Conservation (phyloP, 129 eudicot species). For the Tanacetum coccineum region DNA sequence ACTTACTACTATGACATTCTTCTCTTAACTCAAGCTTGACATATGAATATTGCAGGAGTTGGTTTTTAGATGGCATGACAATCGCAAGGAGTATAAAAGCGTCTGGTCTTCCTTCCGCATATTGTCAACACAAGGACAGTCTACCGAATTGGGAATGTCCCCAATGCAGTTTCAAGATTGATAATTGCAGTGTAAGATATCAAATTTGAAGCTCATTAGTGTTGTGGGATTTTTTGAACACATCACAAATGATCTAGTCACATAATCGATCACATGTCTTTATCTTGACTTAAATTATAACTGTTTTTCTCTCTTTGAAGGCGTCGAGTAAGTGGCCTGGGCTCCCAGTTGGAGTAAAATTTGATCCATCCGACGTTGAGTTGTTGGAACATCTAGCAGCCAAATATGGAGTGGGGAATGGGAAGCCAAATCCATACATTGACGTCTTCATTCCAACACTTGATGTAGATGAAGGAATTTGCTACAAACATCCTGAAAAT, state of each 20-base stretch:
- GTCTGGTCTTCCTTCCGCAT: slow-evolving; percentile 36
- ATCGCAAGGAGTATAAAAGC: slow-evolving; percentile 71
- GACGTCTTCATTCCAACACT: slow-evolving; percentile 83
- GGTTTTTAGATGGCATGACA: slow-evolving; percentile 58
- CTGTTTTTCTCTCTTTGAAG: slow-evolving; percentile 34
- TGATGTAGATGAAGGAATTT: slow-evolving; percentile 61
- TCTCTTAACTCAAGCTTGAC: slow-evolving; percentile 13
- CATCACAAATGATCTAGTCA: neutral
- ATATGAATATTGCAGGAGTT: slow-evolving; percentile 49
- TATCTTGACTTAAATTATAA: too few relatives aligned
- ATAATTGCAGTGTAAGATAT: slow-evolving; percentile 69
- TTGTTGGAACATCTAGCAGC: slow-evolving; percentile 79
- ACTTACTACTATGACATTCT: neutral
- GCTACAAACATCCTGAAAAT: slow-evolving; percentile 82
- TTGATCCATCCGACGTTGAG: slow-evolving; percentile 82
- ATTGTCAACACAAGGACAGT: slow-evolving; percentile 54
- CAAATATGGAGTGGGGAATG: slow-evolving; percentile 50
- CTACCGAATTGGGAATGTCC: slow-evolving; percentile 75
- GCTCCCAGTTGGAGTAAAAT: slow-evolving; percentile 78
- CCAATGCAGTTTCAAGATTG: slow-evolving; percentile 52
- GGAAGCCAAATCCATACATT: slow-evolving; percentile 49
- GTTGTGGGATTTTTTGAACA: neutral
- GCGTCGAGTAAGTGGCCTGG: slow-evolving; percentile 76
- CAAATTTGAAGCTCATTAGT: neutral
- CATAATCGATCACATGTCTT: too few relatives aligned